Conservation (phyloP, 768 basidiomycete species). For the Omphalotus guepiniiformis region DNA sequence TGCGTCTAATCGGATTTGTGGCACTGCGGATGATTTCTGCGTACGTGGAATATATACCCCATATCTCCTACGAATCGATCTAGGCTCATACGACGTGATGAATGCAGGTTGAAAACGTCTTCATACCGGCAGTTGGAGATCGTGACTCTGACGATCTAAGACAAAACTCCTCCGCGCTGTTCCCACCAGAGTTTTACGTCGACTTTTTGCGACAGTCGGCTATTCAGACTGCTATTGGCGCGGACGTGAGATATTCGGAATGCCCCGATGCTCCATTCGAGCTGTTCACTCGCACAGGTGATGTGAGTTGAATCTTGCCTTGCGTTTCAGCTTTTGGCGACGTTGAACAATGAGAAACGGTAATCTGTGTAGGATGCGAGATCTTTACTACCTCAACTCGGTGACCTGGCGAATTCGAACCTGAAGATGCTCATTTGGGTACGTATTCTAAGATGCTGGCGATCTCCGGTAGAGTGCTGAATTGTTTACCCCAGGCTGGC, state of each 20-base stretch:
- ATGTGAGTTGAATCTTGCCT: slow-evolving; percentile 32
- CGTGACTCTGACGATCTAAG: slow-evolving; percentile 54
- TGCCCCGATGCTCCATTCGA: slow-evolving; percentile 42
- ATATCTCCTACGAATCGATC: neutral
- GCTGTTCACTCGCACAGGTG: slow-evolving; percentile 49
- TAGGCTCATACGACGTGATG: neutral
- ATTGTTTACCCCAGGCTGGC: slow-evolving; percentile 34
- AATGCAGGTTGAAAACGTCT: slow-evolving; percentile 40
- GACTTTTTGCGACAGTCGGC: slow-evolving; percentile 35
- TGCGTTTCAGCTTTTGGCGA: neutral
- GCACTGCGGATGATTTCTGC: slow-evolving; percentile 49
- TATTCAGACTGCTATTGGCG: slow-evolving; percentile 47
- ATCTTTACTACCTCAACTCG: slow-evolving; percentile 47
- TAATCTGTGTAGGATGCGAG: slow-evolving; percentile 41
- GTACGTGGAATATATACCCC: too few species aligned
- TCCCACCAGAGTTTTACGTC: slow-evolving; percentile 56
- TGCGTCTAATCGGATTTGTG: slow-evolving; percentile 47
- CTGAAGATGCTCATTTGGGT: slow-evolving; percentile 48
- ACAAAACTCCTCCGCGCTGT: slow-evolving; percentile 42
- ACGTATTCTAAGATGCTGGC: neutral
- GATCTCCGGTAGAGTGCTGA: slow-evolving; percentile 14
- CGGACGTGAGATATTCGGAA: slow-evolving; percentile 41
- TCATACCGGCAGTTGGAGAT: slow-evolving; percentile 46
- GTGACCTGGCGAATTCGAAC: slow-evolving; percentile 39
- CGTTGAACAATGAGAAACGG: neutral